Evolutionary conservation across 2,329 filamentous ascomycete genomes (phyloP), one percentile per base, ranked within the genome.

Genomic region (Chaetomiaceae sp.): DNA sequence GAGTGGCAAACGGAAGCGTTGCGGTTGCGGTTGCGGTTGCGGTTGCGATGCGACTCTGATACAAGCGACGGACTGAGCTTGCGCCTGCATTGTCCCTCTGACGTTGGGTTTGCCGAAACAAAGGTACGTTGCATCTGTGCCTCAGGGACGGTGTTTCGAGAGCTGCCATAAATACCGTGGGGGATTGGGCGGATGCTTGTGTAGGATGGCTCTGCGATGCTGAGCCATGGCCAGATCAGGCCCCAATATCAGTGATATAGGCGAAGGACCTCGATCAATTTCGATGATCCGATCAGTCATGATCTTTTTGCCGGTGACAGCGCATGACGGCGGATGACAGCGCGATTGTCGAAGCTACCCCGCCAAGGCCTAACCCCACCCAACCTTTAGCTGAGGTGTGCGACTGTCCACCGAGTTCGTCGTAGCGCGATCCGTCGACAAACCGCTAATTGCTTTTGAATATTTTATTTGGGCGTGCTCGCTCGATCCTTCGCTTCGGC

Each of bases 91-190:
- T 25, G 21, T 13, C 27, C 13, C 13, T 6, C 20, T 36, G 6
- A 18, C 38, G 10, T 6, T 23, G 51, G 51, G 51, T 44, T 49
- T 34, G 7, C 27, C 40, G 32, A 45, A 36, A 48, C 44, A 44
- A 40, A 48, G 51, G 45, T 8, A 27, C 37, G 38, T 44, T 48
- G 38, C 38, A 48, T 42, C 46, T 45, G 38, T 48, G 50, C 50
- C 49, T 46, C 50, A 23, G n/a, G n/a, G 30, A 23, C 38, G 14
- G 18, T 37, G 51, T 53, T 48, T 53, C 51, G 50, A 45, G 18
- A 38, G 51, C 38, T 38, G 38, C 50, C 50, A 48, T 42, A 48
- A 43, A 53, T 43, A 30, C 23, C 30, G 23, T 53, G 44, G n/a
- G n/a, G n/a, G n/a, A n/a, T n/a, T n/a, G n/a, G n/a, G 38, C 43